These are phyloP conservation scores for Elaeis guineensis DNA, from an alignment of 176 grass and related monocot species.

Conservation along the genomic window DNA sequence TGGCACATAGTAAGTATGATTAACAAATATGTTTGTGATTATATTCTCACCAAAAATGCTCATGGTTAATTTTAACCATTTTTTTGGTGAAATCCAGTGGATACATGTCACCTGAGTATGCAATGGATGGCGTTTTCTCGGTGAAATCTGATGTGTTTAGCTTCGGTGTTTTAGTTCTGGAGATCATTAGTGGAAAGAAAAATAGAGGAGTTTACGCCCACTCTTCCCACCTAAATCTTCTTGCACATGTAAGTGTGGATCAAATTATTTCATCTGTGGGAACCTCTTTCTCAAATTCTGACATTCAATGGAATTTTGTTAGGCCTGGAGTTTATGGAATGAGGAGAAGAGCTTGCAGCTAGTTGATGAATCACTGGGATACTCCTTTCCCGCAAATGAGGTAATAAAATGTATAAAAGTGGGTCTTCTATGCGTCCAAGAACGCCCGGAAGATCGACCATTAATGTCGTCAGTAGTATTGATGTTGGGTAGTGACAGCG, in stretches of 20 bases:
- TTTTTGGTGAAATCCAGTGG: slow-evolving; percentile 25
- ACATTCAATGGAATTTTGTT: not conserved
- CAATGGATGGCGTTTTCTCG: slow-evolving; percentile 54
- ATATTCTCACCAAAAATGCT: too few species aligned
- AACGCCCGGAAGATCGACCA: slow-evolving; percentile 50
- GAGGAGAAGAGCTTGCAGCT: slow-evolving; percentile 35
- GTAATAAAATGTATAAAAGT: slow-evolving; percentile 40
- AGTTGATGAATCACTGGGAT: slow-evolving; percentile 46
- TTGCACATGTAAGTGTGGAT: slow-evolving; percentile 38
- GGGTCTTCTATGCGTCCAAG: slow-evolving; percentile 51
- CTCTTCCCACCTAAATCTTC: slow-evolving; percentile 42
- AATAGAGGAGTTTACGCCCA: slow-evolving; percentile 46
- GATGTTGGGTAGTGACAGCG: slow-evolving; percentile 36
- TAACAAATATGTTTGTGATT: too few species aligned
- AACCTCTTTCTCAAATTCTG: not conserved
- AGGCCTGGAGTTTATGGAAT: slow-evolving; percentile 68
- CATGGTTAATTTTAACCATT: too few species aligned
- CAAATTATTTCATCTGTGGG: too few species aligned
- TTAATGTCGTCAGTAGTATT: slow-evolving; percentile 46
- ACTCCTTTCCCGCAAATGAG: slow-evolving; percentile 30
- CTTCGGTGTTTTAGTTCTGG: slow-evolving; percentile 53
- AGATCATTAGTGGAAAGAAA: slow-evolving; percentile 60
- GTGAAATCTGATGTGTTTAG: slow-evolving; percentile 68
- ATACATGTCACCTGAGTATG: slow-evolving; percentile 65
- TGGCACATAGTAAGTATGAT: slow-evolving; percentile 65